Evolutionary conservation across 805 yeast genomes (phyloP).

Genomic region (Pichia phayaonensis): DNA sequence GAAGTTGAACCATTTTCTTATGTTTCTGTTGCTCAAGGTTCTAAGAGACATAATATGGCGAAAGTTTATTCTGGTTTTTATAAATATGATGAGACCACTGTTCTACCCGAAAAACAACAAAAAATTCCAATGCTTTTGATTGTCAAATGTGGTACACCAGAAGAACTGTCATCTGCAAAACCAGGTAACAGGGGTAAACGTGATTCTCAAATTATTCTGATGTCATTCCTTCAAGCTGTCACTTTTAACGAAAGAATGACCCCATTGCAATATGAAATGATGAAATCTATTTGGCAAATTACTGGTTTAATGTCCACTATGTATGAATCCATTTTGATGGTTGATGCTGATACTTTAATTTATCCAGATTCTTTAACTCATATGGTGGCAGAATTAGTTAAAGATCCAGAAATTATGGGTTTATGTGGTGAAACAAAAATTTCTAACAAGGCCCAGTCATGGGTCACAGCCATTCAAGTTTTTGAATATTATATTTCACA

Average conservation of each 20-base stretch:
- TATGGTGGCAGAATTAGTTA: conserved; percentile 84
- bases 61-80: conserved; percentile 93
- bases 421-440: conserved; percentile 93
- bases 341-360: conserved; percentile 89
- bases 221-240: conserved; percentile 82
- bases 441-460: conserved; percentile 69
- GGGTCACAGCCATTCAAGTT: conserved; percentile 93
- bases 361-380: conserved; percentile 84
- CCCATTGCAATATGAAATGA: conserved; percentile 71
- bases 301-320: conserved; percentile 80
- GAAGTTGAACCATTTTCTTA: conserved; percentile 79
- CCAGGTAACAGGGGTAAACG: conserved; percentile 97
- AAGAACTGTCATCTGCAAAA: conserved; percentile 58
- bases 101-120: conserved; percentile 76
- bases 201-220: conserved; percentile 84
- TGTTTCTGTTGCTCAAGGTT: conserved; percentile 91
- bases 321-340: conserved; percentile 83
- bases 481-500: conserved; percentile 91
- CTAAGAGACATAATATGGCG: conserved; percentile 96
- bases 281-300: conserved; percentile 67
- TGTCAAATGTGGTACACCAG: conserved; percentile 85
- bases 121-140: conserved; percentile 71
- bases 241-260: conserved; percentile 95
- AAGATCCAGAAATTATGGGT: conserved; percentile 83
- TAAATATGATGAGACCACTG: conserved; percentile 68